Evolutionary conservation across 2,329 filamentous ascomycete species (phyloP), one percentile per base, ranked within the genome.

Genomic region (Blastomyces silverae): DNA sequence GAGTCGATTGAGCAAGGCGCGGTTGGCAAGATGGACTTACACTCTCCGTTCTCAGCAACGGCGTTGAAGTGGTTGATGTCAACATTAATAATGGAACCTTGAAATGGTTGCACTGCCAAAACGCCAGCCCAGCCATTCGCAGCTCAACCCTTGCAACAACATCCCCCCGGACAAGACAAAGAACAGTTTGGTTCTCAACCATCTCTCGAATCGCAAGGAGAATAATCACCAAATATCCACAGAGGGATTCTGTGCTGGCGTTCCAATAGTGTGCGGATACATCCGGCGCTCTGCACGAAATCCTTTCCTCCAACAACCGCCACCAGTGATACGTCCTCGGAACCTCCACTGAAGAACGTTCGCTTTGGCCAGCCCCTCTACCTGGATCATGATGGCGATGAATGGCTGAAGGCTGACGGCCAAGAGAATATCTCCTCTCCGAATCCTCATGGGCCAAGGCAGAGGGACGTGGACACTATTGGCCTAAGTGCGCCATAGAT

Each of bases 401-500:
- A 6, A 48, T 48, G 3, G n/a, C 44, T 46, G 15, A n/a, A 48
- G 17, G 46, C 20, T 48, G 20, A 48, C 46, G n/a, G 22, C 48
- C 22, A 50, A 50, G 48, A 50, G 48, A 25, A 50, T 25, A n/a
- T 50, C 10, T n/a, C 46, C 50, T 53, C 50, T 53, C n/a, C 22
- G n/a, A 28, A 17, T 39, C 10, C 31, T 22, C 3, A 3, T 22
- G 28, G 17, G n/a, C 34, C 6, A 50, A 50, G 55, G 3, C n/a
- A 15, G 25, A 25, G 44, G 15, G 13, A 17, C 42, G 17, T 13
- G 55, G 34, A 42, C 20, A 25, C 34, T 25, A 58, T 58, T 58
- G 56, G 56, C n/a, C 31, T 56, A 56, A 22, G 34, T 39, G 56
- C 31, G 56, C 56, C 37, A 44, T 8, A 58, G 34, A 13, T 37